Evolutionary conservation across 2,329 filamentous ascomycete species (phyloP).

Genomic region (Tolypocladium sp.): DNA sequence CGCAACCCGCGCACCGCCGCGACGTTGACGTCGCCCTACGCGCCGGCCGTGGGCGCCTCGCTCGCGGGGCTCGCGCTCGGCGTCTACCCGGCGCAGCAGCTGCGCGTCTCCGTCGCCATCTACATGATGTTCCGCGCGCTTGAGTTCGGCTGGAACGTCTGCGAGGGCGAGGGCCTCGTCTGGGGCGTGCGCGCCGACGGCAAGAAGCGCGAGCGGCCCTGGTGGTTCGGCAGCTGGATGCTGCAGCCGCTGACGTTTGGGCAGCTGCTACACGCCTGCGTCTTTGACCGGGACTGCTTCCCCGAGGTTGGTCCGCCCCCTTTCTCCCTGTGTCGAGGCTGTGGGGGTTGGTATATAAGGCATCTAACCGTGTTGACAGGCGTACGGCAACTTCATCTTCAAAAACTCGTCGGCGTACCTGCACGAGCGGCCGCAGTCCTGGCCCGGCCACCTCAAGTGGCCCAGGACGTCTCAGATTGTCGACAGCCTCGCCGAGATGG

Average conservation of each 20-base stretch:
- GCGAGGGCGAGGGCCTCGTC: constrained; percentile 63
- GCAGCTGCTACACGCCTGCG: constrained; percentile 65
- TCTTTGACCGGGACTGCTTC: constrained; percentile 70
- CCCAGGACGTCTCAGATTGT: constrained; percentile 67
- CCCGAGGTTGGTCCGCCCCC: constrained; percentile 39
- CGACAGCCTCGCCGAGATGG: constrained; percentile 74
- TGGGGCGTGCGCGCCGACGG: constrained; percentile 45
- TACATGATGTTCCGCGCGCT: constrained; percentile 72
- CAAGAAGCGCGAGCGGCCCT: constrained; percentile 53
- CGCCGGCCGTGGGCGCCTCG: constrained; percentile 84
- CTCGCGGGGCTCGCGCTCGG: constrained; percentile 77
- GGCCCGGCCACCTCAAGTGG: constrained; percentile 62
- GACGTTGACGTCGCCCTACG: constrained; percentile 71
- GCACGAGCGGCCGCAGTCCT: constrained; percentile 58
- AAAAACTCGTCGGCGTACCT: constrained; percentile 73
- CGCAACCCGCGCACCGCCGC: constrained; percentile 71
- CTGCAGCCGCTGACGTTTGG: constrained; percentile 68
- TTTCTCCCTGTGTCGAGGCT: background rate
- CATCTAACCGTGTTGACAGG: constrained; percentile 2
- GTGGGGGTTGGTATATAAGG: background rate
- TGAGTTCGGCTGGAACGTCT: constrained; percentile 78
- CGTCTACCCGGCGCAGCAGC: constrained; percentile 54
- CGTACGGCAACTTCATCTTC: constrained; percentile 43
- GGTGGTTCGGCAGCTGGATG: constrained; percentile 82
- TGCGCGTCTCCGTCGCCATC: constrained; percentile 74